Conservation (phyloP, 2,329 filamentous ascomycete species). For the Basipetospora chlamydospora region DNA sequence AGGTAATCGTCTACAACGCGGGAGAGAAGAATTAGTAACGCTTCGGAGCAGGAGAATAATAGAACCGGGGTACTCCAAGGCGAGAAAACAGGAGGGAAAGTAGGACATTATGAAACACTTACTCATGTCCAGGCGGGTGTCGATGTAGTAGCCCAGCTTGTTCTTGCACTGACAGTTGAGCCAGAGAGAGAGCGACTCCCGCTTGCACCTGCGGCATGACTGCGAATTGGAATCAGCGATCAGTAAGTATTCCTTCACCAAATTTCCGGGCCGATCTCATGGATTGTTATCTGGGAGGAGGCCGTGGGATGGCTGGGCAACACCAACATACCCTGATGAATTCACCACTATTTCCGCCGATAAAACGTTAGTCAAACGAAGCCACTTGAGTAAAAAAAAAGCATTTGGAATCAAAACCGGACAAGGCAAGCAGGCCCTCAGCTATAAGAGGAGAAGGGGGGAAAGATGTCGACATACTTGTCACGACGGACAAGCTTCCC, state of each 20-base stretch:
- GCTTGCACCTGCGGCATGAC: background rate
- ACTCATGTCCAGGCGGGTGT: background rate
- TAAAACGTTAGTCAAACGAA: too few species aligned
- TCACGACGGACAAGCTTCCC: background rate
- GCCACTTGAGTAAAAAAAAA: too few species aligned
- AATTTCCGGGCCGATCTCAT: too few species aligned
- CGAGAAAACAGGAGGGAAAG: background rate
- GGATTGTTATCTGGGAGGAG: too few species aligned
- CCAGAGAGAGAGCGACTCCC: too few species aligned
- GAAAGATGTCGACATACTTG: background rate
- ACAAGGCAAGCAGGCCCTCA: too few species aligned
- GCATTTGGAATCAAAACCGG: too few species aligned
- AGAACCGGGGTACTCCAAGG: too few species aligned
- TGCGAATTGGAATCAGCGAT: background rate
- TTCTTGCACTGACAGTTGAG: background rate
- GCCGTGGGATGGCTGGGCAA: too few species aligned
- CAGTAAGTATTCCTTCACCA: background rate
- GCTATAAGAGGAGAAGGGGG: background rate
- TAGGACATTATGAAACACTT: background rate
- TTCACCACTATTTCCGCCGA: too few species aligned
- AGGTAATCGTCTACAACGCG: background rate
- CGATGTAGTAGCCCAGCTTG: background rate
- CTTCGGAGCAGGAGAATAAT: background rate
- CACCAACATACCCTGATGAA: too few species aligned
- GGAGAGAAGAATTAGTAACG: background rate